Evolutionary conservation across 139 green algal genomes (phyloP), one percentile per base, ranked within the genome.

Genomic region (Mesostigma viride): DNA sequence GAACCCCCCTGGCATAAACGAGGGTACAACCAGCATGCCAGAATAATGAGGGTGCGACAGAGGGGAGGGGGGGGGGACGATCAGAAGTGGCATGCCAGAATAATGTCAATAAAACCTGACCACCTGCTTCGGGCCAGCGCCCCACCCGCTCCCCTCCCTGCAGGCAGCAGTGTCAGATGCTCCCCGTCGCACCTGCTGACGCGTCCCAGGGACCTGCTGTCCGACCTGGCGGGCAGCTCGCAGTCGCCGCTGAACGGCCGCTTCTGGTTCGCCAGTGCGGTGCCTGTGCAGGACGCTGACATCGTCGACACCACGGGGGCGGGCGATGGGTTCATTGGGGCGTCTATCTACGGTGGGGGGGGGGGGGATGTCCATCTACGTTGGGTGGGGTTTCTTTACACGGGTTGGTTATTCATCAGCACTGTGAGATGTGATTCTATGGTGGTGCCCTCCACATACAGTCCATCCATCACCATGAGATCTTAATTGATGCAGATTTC

Each of bases 271-370:
- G 58, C 28, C 22, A 33, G 35, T 26, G 68, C 68, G 30, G 68
- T 70, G 31, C 32, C 46, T 11, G 24, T 75, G 44, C 4, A n/a
- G 35, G 26, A 32, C 8, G 30, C 26, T 24, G 79, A 76, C 1
- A 76, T 96, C 1, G 72, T 87, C 27, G 90, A 96, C 73, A 95
- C 90, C 3, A 95, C 89, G 1, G 91, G 92, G 0, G 92, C 92
- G 1, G 92, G 92, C 0, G 92, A 98, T 73, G 76, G 90, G 1
- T 97, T 96, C 80, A 94, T 95, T 40, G 91, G 87, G 0, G 75
- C 70, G 26, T 58, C 95, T 1, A 31, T 95, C 46, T 95, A 95
- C 62, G 68, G 65, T 72, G 48, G 28, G 63, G 14, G 40, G 17
- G 40, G 40, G 40, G 14, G 17, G 40, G 14, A 53, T 53, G 40